Percentiles rank a stretch among this genome's conserved stretches.
phyloP scores from a whole-genome alignment of 208 protist species.

The Leishmania tarentolae region DNA sequence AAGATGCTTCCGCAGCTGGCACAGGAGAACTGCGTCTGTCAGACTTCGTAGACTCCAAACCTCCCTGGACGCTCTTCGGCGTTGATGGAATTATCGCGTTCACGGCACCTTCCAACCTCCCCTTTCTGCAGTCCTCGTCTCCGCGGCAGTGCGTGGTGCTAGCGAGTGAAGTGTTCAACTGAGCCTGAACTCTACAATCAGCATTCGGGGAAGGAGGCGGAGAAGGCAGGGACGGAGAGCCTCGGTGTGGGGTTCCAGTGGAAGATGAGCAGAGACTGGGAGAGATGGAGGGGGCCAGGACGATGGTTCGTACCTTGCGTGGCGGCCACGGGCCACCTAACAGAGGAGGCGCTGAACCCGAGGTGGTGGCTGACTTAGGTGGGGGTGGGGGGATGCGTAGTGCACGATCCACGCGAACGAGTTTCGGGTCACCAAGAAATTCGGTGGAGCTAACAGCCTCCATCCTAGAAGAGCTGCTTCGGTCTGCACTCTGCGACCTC shows the following conservation, averaged over 20 bases:
- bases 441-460: background rate
- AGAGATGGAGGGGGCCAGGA: conserved; percentile 32
- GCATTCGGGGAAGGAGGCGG: background rate
- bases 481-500: conserved; percentile 7
- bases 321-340: conserved; percentile 20
- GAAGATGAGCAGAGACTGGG: conserved; percentile 23
- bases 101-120: background rate
- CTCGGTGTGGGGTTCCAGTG: conserved; percentile 5
- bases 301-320: conserved; percentile 29
- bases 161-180: background rate
- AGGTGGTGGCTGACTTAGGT: background rate
- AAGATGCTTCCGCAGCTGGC: background rate
- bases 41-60: background rate
- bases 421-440: background rate
- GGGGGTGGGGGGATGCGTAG: conserved; percentile 19
- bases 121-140: background rate
- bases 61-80: background rate
- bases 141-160: background rate
- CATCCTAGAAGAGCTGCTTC: background rate
- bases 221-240: background rate
- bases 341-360: conserved; percentile 1
- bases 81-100: background rate
- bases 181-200: background rate
- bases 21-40: background rate
- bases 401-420: conserved; percentile 25